Percentiles rank a stretch among this genome's conserved stretches.
These are phyloP conservation scores for Datisca glomerata DNA, from an alignment of 306 rosid species.

Conservation along the genomic window DNA sequence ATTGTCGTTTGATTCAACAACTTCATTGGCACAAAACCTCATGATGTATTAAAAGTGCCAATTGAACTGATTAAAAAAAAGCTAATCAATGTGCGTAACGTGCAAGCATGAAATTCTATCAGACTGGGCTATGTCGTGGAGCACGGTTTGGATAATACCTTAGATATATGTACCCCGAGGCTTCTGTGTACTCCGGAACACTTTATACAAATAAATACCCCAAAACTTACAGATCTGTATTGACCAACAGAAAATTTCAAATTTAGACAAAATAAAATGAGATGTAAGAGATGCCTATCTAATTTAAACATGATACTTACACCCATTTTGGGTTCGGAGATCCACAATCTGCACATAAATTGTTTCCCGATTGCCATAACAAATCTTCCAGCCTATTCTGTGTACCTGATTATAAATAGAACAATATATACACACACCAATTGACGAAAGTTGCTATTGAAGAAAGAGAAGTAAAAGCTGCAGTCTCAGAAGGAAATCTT, in stretches of 20 bases:
- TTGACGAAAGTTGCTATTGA: no score
- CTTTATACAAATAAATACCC: slow-evolving; percentile 83
- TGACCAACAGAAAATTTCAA: slow-evolving; percentile 10
- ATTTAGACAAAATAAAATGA: neutral
- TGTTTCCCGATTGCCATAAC: slow-evolving; percentile 41
- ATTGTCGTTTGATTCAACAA: no score
- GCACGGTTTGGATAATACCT: slow-evolving; percentile 36
- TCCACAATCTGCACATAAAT: slow-evolving; percentile 80
- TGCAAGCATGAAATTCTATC: slow-evolving; percentile 3
- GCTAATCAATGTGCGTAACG: neutral
- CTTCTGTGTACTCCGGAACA: slow-evolving; percentile 94
- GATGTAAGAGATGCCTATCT: no score
- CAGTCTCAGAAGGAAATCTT: no score
- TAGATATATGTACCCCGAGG: slow-evolving; percentile 86
- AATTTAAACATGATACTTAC: slow-evolving; percentile 37
- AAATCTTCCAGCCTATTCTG: slow-evolving; percentile 46
- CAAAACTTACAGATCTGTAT: slow-evolving; percentile 64
- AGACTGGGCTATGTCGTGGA: slow-evolving; percentile 1
- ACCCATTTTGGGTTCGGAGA: slow-evolving; percentile 94
- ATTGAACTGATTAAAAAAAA: no score
- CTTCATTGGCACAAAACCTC: no score
- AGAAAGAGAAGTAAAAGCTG: no score
- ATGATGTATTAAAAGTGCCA: no score
- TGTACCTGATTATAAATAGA: slow-evolving; percentile 33
- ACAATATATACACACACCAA: neutral